Conservation (phyloP, 2,329 filamentous ascomycete species). For the Aschersonia sp. region DNA sequence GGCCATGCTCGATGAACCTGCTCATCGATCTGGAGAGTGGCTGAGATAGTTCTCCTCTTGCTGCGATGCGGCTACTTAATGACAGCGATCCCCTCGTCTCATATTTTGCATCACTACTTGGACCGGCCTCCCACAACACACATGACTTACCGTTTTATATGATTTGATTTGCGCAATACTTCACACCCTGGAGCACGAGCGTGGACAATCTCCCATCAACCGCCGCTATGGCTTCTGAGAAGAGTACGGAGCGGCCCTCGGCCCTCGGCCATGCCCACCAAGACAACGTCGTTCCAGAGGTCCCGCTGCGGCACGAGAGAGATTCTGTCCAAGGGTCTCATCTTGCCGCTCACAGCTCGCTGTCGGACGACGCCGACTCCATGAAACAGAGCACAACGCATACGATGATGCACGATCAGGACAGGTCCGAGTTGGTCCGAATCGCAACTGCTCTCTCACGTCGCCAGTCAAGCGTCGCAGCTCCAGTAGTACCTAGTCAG, state of each 20-base stretch:
- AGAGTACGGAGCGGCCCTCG: background rate
- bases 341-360: background rate
- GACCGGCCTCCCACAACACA: no score
- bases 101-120: no score
- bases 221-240: background rate
- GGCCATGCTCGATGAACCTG: background rate
- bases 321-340: background rate
- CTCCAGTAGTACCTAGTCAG: slow-evolving; percentile 8
- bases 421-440: slow-evolving; percentile 21
- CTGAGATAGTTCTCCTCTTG: no score
- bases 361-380: slow-evolving; percentile 1
- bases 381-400: slow-evolving; percentile 4
- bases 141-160: no score
- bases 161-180: no score
- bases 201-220: no score
- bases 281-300: background rate
- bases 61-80: no score
- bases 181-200: no score
- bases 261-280: background rate
- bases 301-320: background rate
- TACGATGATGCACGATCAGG: slow-evolving; percentile 15
- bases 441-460: slow-evolving; percentile 25
- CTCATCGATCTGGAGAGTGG: background rate
- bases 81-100: no score
- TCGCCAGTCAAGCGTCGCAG: slow-evolving; percentile 7